Percentiles rank a stretch among this genome's conserved stretches.
Evolutionary conservation across 805 yeast species (phyloP).

Genomic region (Brettanomyces bruxellensis): DNA sequence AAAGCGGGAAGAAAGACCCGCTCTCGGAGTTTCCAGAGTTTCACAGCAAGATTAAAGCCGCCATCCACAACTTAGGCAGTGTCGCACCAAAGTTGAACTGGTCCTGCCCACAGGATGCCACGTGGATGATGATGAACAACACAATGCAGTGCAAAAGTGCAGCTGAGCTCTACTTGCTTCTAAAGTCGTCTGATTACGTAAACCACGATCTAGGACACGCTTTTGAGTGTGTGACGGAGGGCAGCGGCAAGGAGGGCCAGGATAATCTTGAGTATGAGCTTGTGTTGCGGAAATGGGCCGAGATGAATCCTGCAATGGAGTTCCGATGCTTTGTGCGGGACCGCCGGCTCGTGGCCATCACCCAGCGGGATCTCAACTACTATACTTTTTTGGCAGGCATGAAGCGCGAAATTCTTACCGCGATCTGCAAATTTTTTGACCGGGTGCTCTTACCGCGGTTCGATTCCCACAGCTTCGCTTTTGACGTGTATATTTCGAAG

Average conservation of each 20-base stretch:
- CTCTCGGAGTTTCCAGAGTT: conserved; percentile 45
- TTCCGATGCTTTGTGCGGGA: conserved; percentile 77
- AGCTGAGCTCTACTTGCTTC: conserved; percentile 67
- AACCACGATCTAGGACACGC: conserved; percentile 76
- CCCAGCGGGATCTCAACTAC: conserved; percentile 82
- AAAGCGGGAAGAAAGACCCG: conserved; percentile 26
- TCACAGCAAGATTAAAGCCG: conserved; percentile 40
- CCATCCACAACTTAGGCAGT: conserved; percentile 40
- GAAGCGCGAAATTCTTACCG: conserved; percentile 34
- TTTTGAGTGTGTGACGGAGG: conserved; percentile 31
- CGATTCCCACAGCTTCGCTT: conserved; percentile 48
- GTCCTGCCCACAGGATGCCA: conserved; percentile 95
- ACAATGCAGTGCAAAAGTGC: conserved; percentile 62
- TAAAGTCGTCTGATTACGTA: conserved; percentile 83
- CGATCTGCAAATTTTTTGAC: conserved; percentile 48
- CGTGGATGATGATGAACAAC: conserved; percentile 81
- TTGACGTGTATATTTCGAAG: conserved; percentile 78
- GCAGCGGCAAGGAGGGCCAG: conserved; percentile 24
- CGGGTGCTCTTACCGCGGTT: conserved; percentile 38
- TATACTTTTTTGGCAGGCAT: conserved; percentile 60
- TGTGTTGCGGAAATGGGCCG: conserved; percentile 75
- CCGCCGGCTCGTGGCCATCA: conserved; percentile 54
- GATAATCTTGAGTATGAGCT: conserved; percentile 42
- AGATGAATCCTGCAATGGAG: conserved; percentile 82
- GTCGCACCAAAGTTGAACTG: conserved; percentile 90